Percentiles rank a stretch among this genome's conserved stretches.
These are phyloP conservation scores for Talaromyces sp. DNA, from an alignment of 2,329 filamentous ascomycete species.

Conservation along the genomic window DNA sequence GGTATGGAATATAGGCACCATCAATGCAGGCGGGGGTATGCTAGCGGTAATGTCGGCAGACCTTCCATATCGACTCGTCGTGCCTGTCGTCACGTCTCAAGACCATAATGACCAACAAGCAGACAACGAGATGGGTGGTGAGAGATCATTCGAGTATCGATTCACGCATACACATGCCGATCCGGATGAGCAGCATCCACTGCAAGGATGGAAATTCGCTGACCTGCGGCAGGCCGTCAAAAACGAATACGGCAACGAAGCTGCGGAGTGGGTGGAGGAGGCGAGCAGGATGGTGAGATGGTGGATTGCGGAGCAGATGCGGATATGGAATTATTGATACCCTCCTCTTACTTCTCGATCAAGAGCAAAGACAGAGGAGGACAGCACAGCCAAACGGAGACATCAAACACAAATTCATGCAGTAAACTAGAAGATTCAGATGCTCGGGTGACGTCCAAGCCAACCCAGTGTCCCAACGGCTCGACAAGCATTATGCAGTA, in stretches of 20 bases:
- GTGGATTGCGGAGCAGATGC: conserved; percentile 34
- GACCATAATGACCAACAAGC: neutral
- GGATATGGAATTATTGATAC: conserved; percentile 24
- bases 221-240: conserved; percentile 26
- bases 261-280: conserved; percentile 33
- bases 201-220: conserved; percentile 30
- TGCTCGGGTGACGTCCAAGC: neutral
- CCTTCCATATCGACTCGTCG: conserved; percentile 66
- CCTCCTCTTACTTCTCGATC: too few species aligned
- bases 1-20: conserved; percentile 34
- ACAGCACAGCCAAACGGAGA: neutral
- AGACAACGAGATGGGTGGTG: conserved; percentile 21
- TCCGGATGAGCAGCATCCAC: conserved; percentile 31
- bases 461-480: neutral
- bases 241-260: conserved; percentile 28
- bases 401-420: neutral
- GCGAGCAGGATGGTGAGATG: conserved; percentile 37
- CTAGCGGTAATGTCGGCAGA: conserved; percentile 66
- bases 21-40: conserved; percentile 45
- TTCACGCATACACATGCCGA: conserved; percentile 36
- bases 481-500: neutral
- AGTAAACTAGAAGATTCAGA: neutral
- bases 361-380: too few species aligned
- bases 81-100: conserved; percentile 54
- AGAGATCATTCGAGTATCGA: conserved; percentile 60